Percentiles rank a stretch among this genome's conserved stretches.
These are phyloP conservation scores for Scolecobasidium constrictum DNA, from an alignment of 2,329 filamentous ascomycete genomes.

Conservation along the genomic window DNA sequence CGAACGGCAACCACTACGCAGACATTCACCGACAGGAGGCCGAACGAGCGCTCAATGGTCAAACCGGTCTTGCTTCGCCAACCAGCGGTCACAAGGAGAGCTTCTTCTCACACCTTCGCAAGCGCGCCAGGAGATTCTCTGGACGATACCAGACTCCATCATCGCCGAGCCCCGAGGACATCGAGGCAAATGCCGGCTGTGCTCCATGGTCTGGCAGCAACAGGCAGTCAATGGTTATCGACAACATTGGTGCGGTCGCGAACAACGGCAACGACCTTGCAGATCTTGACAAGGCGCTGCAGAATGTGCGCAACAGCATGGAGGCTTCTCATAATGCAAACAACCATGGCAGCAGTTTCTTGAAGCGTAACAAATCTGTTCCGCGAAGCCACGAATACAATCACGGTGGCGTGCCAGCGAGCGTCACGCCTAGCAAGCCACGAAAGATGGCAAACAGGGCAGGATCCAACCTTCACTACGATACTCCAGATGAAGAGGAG, in stretches of 20 bases:
- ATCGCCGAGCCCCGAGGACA: slow-evolving; percentile 70
- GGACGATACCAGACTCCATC: slow-evolving; percentile 77
- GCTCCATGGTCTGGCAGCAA: slow-evolving; percentile 68
- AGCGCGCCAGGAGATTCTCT: slow-evolving; percentile 83
- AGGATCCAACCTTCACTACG: slow-evolving; percentile 66
- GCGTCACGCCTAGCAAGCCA: background rate
- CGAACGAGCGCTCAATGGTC: slow-evolving; percentile 79
- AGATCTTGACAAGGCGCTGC: slow-evolving; percentile 50
- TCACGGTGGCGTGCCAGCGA: background rate
- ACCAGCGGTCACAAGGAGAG: slow-evolving; percentile 78
- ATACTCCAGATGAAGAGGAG: slow-evolving; percentile 92
- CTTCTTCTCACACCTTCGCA: slow-evolving; percentile 95
- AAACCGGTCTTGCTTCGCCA: slow-evolving; percentile 63
- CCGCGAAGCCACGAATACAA: slow-evolving; percentile 19
- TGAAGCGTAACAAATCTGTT: slow-evolving; percentile 39
- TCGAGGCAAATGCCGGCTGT: slow-evolving; percentile 88
- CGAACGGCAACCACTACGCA: slow-evolving; percentile 84
- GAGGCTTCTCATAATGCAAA: slow-evolving; percentile 30
- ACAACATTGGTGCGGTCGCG: slow-evolving; percentile 35
- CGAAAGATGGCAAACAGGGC: slow-evolving; percentile 4
- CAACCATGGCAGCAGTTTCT: slow-evolving; percentile 29
- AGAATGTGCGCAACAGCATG: slow-evolving; percentile 48
- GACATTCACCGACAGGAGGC: slow-evolving; percentile 85
- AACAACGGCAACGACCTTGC: slow-evolving; percentile 41
- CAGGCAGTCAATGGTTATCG: slow-evolving; percentile 71